Percentiles rank a stretch among this genome's conserved stretches.
phyloP scores from a whole-genome alignment of 202 grass and related monocot genomes.

The Panicum hallii region DNA sequence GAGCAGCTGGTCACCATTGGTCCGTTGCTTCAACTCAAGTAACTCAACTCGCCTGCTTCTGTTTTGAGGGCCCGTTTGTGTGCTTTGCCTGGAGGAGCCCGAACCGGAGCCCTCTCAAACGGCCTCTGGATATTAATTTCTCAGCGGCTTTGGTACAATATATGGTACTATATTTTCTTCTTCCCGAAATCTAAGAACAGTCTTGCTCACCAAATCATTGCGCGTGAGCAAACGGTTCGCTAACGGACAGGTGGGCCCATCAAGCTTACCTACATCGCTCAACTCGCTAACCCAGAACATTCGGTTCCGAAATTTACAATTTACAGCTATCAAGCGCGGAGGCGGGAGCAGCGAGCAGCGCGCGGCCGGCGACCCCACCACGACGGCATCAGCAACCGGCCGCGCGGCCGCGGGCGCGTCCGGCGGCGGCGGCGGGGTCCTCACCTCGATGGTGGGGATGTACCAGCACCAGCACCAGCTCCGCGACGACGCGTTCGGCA shows the following conservation, averaged over 20 bases:
- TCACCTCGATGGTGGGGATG: slow-evolving; percentile 58
- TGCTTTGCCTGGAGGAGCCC: too few relatives aligned
- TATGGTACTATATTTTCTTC: not conserved
- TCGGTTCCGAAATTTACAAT: slow-evolving; percentile 44
- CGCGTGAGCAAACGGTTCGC: not conserved
- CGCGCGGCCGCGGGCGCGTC: slow-evolving; percentile 45
- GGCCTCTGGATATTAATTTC: too few relatives aligned
- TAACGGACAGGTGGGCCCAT: slow-evolving; percentile 13
- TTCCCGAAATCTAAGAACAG: not conserved
- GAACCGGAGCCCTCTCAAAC: too few relatives aligned
- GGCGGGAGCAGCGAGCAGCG: slow-evolving; percentile 51
- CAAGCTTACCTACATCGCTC: slow-evolving; percentile 19
- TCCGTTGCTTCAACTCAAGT: not conserved
- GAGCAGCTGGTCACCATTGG: not conserved
- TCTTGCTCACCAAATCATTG: not conserved
- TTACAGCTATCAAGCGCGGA: slow-evolving; percentile 47
- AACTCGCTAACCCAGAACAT: slow-evolving; percentile 54
- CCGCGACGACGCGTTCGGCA: slow-evolving; percentile 52
- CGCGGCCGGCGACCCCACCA: slow-evolving; percentile 43
- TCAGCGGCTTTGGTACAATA: too few relatives aligned
- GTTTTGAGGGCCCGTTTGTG: too few relatives aligned
- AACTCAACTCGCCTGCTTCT: not conserved
- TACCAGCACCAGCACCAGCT: slow-evolving; percentile 72
- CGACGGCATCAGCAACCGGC: slow-evolving; percentile 41
- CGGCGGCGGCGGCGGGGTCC: slow-evolving; percentile 18